These are phyloP conservation scores for apple (Malus domestica) DNA, from an alignment of 306 rosid species.

Conservation along the genomic window ASM211411v1 NC_041790.1:6038001-6038500, in stretches of 20 bases:
- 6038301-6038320: neutral
- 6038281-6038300: slow-evolving; percentile 5
- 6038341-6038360: slow-evolving; percentile 22
- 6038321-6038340: slow-evolving; percentile 29
- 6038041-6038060: slow-evolving; percentile 28
- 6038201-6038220: slow-evolving; percentile 12
- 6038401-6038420: slow-evolving; percentile 27
- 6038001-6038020: slow-evolving; percentile 31
- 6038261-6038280: slow-evolving; percentile 15
- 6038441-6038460: neutral
- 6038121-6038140: slow-evolving; percentile 29
- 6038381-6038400: neutral
- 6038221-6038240: neutral
- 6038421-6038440: slow-evolving; percentile 14
- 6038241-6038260: slow-evolving; percentile 29
- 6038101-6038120: neutral
- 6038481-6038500: slow-evolving; percentile 49
- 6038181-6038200: slow-evolving; percentile 30
- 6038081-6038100: neutral
- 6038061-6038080: slow-evolving; percentile 22
- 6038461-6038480: slow-evolving; percentile 10
- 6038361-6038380: neutral
- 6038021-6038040: slow-evolving; percentile 16
- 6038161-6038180: slow-evolving; percentile 16
- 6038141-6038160: neutral